Percentiles rank a stretch among this genome's conserved stretches.
phyloP scores from a whole-genome alignment of 495 filamentous ascomycete species.

The Zalerion maritima region DNA sequence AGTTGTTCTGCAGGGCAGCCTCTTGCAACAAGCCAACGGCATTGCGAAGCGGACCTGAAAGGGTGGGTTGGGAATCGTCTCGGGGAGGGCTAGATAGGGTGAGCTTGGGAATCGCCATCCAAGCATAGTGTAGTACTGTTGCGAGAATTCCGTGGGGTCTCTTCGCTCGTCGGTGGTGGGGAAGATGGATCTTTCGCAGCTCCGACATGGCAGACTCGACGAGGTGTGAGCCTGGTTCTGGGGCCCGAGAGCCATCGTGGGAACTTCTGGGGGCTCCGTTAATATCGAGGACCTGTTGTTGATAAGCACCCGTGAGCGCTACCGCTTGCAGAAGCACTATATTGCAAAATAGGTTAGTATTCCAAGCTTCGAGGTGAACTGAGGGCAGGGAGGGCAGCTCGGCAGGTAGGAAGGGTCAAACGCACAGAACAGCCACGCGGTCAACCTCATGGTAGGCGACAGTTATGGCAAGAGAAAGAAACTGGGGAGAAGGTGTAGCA shows the following conservation, averaged over 20 bases:
- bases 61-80: slow-evolving; percentile 10
- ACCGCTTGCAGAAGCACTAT: slow-evolving; percentile 35
- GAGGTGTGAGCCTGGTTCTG: slow-evolving; percentile 24
- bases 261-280: too few relatives aligned
- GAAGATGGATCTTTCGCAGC: slow-evolving; percentile 26
- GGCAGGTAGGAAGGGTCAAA: slow-evolving; percentile 3
- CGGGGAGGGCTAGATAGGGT: slow-evolving; percentile 25
- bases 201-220: slow-evolving; percentile 28
- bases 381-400: too few relatives aligned
- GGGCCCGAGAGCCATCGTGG: too few relatives aligned
- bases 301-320: slow-evolving; percentile 17
- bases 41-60: slow-evolving; percentile 28
- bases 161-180: slow-evolving; percentile 18
- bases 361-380: slow-evolving; percentile 9
- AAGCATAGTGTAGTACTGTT: slow-evolving; percentile 18
- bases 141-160: slow-evolving; percentile 24
- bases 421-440: slow-evolving; percentile 29
- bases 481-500: slow-evolving; percentile 9
- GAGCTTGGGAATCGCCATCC: slow-evolving; percentile 28
- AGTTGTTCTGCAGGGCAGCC: slow-evolving; percentile 59
- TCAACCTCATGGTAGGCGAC: slow-evolving; percentile 23
- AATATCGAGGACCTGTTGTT: slow-evolving; percentile 20
- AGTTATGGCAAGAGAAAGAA: slow-evolving; percentile 17
- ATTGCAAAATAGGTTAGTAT: slow-evolving; percentile 5
- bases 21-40: slow-evolving; percentile 63